Conservation (phyloP, 805 yeast genomes). For the Ascoidea asiatica region DNA sequence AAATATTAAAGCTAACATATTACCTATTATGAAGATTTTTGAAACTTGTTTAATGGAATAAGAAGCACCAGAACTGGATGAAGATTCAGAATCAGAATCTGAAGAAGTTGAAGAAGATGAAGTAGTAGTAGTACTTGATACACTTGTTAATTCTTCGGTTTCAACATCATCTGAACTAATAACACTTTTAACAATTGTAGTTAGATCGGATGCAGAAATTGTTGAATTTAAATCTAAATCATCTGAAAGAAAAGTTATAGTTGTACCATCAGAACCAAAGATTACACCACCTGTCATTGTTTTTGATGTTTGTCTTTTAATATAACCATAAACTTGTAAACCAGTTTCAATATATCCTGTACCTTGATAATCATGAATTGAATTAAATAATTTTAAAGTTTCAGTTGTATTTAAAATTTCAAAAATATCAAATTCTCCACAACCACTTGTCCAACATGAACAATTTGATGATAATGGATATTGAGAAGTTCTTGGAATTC, state of each 20-base stretch:
- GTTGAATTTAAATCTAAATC: constrained; percentile 32
- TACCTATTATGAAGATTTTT: too few species aligned
- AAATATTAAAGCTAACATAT: too few species aligned
- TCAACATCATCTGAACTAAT: constrained; percentile 15
- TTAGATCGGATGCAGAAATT: constrained; percentile 30
- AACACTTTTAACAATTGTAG: constrained; percentile 28
- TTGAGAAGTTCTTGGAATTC: constrained; percentile 65
- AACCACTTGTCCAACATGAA: constrained; percentile 67
- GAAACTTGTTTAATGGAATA: too few species aligned
- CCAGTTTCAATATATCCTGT: constrained; percentile 50
- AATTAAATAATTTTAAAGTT: constrained; percentile 40
- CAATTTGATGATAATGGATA: constrained; percentile 48
- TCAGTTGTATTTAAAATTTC: constrained; percentile 59
- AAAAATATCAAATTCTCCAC: constrained; percentile 70
- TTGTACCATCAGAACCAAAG: constrained; percentile 47
- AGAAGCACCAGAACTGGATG: too few species aligned
- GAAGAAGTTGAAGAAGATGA: too few species aligned
- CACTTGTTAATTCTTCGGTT: constrained; percentile 10
- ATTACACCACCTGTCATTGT: constrained; percentile 63
- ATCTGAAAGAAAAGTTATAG: constrained; percentile 47
- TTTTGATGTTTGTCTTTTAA: constrained; percentile 34
- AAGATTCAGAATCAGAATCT: too few species aligned
- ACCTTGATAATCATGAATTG: constrained; percentile 69
- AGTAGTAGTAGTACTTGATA: background rate
- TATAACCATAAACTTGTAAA: constrained; percentile 39